Base-by-base conservation (phyloP, 371 early-diverging fungal genomes). In the Rhizomucor miehei region DNA sequence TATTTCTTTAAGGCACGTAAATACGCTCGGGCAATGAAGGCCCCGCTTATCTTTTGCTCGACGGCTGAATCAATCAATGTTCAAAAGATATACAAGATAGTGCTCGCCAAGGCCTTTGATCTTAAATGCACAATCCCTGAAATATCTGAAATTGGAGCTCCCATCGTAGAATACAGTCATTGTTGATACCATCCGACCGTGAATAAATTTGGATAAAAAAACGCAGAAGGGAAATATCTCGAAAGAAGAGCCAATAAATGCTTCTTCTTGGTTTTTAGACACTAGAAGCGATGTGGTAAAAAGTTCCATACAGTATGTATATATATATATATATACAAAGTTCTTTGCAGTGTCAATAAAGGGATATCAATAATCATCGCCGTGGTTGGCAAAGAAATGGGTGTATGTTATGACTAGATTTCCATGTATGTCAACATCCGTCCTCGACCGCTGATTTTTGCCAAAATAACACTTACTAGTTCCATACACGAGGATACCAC, bases 21-120 rank as follows among this genome's bases (percentile, higher is more conserved):
- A 60, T 92, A 89, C 71, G 89, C 98, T 1, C 81, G 86, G 35
- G 98, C 93, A 5, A 97, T 97, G 98, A 85, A 87, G 51, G 94
- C 98, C 0, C 89, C 98, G 6, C 77, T 97, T 44, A 89, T 97
- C 25, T 97, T 95, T 66, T 94, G 95, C 64, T 95, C 95, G 12
- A 93, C 94, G 16, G 84, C 93, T 9, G 89, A 90, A 40, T 89
- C 91, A 11, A 95, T 97, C 66, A 97, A 97, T 59, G 90, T 97
- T 17, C 94, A 97, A 77, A 91, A 94, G 67, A 93, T 97, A 36
- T 97, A 95, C 79, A 97, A 97, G 75, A 91, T 97, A 55, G 93
- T 95, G 1, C 67, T 97, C 12, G 85, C 90, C 54, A 95, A 95
- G 70, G 92, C 92, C 6, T 97, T 95, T 66, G 95, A 97, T 63